phyloP scores from a whole-genome alignment of 352 stramenopile species.

The Globisporangium okanoganense region DNA sequence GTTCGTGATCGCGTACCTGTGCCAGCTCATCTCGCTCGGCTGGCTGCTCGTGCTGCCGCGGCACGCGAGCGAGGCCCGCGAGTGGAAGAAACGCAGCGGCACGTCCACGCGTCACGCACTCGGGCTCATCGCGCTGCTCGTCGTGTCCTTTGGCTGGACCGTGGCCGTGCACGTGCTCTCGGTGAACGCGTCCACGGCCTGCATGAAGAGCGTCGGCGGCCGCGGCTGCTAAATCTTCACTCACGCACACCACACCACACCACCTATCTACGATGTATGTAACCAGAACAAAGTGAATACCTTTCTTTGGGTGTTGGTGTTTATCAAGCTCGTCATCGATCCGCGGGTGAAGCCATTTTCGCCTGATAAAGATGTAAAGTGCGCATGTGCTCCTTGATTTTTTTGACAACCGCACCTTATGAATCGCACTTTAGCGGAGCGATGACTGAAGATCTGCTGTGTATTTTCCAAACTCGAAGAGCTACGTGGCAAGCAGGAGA shows the following conservation, averaged over 20 bases:
- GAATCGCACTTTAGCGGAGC: not conserved
- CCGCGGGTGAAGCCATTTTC: too few relatives aligned
- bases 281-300: not conserved
- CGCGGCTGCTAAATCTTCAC: not conserved
- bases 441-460: not conserved
- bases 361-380: too few relatives aligned
- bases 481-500: slow-evolving; percentile 5
- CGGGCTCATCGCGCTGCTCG: slow-evolving; percentile 25
- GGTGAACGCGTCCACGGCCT: slow-evolving; percentile 41
- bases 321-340: too few relatives aligned
- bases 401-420: too few relatives aligned
- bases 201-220: slow-evolving; percentile 12
- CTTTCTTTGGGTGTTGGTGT: too few relatives aligned
- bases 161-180: slow-evolving; percentile 36
- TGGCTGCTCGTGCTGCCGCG: slow-evolving; percentile 53
- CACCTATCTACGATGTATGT: not conserved
- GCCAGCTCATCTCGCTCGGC: slow-evolving; percentile 34
- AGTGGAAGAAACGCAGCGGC: slow-evolving; percentile 23
- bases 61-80: slow-evolving; percentile 51
- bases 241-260: not conserved
- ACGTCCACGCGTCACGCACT: slow-evolving; percentile 21
- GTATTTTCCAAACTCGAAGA: not conserved
- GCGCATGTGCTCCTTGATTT: too few relatives aligned
- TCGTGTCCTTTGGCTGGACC: slow-evolving; percentile 9
- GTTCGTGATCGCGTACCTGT: slow-evolving; percentile 30